A percentile compares a stretch with the other conserved stretches of the same genome.
Conservation (phyloP, 768 basidiomycete species). For the Strobilomyces dryophilus region DNA sequence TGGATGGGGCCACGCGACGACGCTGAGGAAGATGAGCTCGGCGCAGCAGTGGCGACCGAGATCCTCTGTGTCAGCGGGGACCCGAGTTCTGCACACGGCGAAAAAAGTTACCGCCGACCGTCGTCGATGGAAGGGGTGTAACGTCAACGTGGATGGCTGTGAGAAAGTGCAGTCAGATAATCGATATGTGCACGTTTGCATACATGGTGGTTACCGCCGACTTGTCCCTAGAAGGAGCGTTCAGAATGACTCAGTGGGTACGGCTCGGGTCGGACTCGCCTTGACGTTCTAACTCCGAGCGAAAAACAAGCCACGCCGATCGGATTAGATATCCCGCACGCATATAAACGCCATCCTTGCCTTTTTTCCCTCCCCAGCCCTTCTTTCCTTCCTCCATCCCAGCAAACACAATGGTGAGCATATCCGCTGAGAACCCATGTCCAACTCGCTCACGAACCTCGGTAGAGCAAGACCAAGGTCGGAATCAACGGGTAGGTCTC, state of each 20-base stretch:
- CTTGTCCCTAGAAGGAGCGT: constrained; percentile 1
- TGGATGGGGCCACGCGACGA: neutral
- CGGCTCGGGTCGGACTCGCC: constrained; percentile 12
- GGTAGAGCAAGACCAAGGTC: too few species aligned
- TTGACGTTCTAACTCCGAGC: constrained; percentile 25
- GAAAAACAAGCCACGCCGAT: constrained; percentile 13
- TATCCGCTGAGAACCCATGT: neutral
- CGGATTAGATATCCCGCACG: constrained; percentile 20
- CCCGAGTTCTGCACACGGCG: neutral
- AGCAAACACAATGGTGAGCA: constrained; percentile 25
- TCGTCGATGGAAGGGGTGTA: neutral
- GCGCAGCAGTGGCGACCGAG: neutral
- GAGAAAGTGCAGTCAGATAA: neutral
- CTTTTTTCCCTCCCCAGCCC: constrained; percentile 1
- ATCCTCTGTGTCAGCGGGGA: neutral
- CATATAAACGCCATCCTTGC: constrained; percentile 25
- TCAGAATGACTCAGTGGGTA: neutral
- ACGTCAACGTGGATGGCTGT: neutral
- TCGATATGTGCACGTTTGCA: constrained; percentile 8
- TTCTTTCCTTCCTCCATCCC: constrained; percentile 3
- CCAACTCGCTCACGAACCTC: constrained; percentile 2
- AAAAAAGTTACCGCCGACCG: neutral
- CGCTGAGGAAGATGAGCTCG: constrained; percentile 1
- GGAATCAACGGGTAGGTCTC: constrained; percentile 89
- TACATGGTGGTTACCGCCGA: constrained; percentile 7